Base-by-base conservation (phyloP, 2,329 filamentous ascomycete species). In the Colletotrichum camelliae region DNA sequence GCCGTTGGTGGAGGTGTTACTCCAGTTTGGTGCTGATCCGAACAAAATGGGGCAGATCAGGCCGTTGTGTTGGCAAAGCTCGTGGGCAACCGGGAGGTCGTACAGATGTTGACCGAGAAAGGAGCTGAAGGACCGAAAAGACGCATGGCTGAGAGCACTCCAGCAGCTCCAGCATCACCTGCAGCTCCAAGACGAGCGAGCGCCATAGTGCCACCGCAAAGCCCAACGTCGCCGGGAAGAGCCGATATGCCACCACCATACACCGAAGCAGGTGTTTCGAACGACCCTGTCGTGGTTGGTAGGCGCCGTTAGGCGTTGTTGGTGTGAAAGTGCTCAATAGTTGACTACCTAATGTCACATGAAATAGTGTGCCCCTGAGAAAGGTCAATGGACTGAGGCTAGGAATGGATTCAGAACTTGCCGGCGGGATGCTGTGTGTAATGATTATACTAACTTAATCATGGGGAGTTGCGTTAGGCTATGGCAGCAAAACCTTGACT, bases 1-100 rank as follows among this genome's bases (percentile, higher is more conserved):
- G 5, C 37, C 48, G 2, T 27, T 80, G 16, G 69, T 78, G 5
- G 62, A 77, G 39, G 35, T 76, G 4, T 18, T 80, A 1, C 52
- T 80, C 4, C 73, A 71, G 10, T 77, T 39, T 21, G 73, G 77
- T 9, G 78, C 78, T 9, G 73, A 80, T 15, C 72, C 77, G 9
- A 79, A 80, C 58, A 71, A 64, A 48, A 71, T 66, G 35, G 77
- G 67, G 0, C 33, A 60, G 4, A 67, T 77, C 13, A 72, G 60
- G 18, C 77, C 77, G 15, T 37, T 77, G 69, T 72, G 3, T 24
- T 78, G 39, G 77, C 75, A 1, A 39, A 43, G 12, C 27, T 73
- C 9, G 33, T 77, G 3, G 64, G 61, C 13, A 75, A 75, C 16
- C 55, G 16, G 33, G 77, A 77, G 21, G 27, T 75, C 21, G 55